A percentile compares a stretch with the other conserved stretches of the same genome.
phyloP scores from a whole-genome alignment of 2,329 filamentous ascomycete genomes.

The Aureobasidium leucospermi region DNA sequence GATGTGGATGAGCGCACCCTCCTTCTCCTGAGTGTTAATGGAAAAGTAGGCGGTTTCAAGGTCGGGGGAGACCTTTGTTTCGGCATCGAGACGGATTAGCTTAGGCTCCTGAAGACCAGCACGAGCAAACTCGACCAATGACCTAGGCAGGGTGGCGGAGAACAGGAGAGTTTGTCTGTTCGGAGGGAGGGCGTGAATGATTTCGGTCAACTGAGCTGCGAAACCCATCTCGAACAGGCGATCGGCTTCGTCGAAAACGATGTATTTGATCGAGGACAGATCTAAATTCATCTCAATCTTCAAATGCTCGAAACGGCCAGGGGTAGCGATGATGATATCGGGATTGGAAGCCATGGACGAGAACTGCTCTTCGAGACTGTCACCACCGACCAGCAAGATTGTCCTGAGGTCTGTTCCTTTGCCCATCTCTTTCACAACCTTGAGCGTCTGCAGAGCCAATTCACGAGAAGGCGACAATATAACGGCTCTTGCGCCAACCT shows the following conservation, averaged over 20 bases:
- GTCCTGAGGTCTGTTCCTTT: slow-evolving; percentile 84
- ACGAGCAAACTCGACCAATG: slow-evolving; percentile 88
- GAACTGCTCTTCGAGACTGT: slow-evolving; percentile 94
- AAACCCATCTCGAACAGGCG: slow-evolving; percentile 98
- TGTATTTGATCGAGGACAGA: slow-evolving; percentile 83
- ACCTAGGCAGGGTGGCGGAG: slow-evolving; percentile 89
- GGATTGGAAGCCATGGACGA: slow-evolving; percentile 87
- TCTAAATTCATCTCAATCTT: slow-evolving; percentile 95
- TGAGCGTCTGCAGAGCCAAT: slow-evolving; percentile 86
- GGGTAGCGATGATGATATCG: slow-evolving; percentile 84
- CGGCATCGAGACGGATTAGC: slow-evolving; percentile 82
- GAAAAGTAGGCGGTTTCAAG: slow-evolving; percentile 94
- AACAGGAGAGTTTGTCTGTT: slow-evolving; percentile 88
- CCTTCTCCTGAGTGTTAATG: slow-evolving; percentile 87
- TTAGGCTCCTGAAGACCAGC: slow-evolving; percentile 89
- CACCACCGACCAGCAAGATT: slow-evolving; percentile 88
- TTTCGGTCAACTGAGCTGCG: slow-evolving; percentile 84
- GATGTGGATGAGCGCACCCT: slow-evolving; percentile 82
- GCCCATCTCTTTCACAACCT: slow-evolving; percentile 91
- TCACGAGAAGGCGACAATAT: slow-evolving; percentile 91
- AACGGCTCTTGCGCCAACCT: slow-evolving; percentile 77
- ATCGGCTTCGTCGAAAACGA: slow-evolving; percentile 97
- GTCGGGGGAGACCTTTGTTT: slow-evolving; percentile 93
- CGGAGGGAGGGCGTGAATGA: slow-evolving; percentile 76
- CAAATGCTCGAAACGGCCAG: slow-evolving; percentile 89